phyloP scores from a whole-genome alignment of 441 rosid genomes.

The Iberis amara region DNA sequence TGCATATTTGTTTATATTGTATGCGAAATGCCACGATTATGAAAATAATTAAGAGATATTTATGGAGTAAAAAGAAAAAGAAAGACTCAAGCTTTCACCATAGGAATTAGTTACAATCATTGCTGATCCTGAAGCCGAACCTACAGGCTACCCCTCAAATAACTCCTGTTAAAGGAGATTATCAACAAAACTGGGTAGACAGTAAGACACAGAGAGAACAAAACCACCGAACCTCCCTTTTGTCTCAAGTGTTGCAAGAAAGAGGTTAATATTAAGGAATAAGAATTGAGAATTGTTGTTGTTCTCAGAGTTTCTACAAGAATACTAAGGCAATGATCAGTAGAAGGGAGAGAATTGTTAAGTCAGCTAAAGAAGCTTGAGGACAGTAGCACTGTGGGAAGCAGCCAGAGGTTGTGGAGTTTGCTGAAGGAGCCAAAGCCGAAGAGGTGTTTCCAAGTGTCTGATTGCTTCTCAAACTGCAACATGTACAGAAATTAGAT shows the following conservation, averaged over 20 bases:
- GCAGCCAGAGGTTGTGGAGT: slow-evolving; percentile 60
- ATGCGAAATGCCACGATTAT: background rate
- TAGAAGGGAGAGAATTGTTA: slow-evolving; percentile 39
- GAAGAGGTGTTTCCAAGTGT: slow-evolving; percentile 63
- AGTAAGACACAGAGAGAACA: slow-evolving; percentile 19
- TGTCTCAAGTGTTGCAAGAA: slow-evolving; percentile 27
- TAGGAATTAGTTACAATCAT: slow-evolving; percentile 27
- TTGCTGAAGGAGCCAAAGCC: slow-evolving; percentile 71
- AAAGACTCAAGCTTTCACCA: slow-evolving; percentile 23
- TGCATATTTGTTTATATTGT: slow-evolving; percentile 10
- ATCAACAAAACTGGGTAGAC: slow-evolving; percentile 59
- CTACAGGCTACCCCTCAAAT: slow-evolving; percentile 23
- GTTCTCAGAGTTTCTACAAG: slow-evolving; percentile 39
- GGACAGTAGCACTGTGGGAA: slow-evolving; percentile 21
- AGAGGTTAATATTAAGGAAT: slow-evolving; percentile 18
- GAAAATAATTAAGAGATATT: background rate
- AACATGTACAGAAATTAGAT: background rate
- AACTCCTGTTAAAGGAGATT: slow-evolving; percentile 16
- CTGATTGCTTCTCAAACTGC: slow-evolving; percentile 65
- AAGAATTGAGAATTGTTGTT: slow-evolving; percentile 18
- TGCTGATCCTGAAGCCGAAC: slow-evolving; percentile 8
- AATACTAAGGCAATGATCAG: slow-evolving; percentile 34
- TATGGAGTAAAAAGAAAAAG: background rate
- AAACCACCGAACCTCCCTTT: slow-evolving; percentile 22
- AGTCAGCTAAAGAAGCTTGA: slow-evolving; percentile 40